Conservation (phyloP, 2,329 filamentous ascomycete species). For the Apiospora saccharicola region DNA sequence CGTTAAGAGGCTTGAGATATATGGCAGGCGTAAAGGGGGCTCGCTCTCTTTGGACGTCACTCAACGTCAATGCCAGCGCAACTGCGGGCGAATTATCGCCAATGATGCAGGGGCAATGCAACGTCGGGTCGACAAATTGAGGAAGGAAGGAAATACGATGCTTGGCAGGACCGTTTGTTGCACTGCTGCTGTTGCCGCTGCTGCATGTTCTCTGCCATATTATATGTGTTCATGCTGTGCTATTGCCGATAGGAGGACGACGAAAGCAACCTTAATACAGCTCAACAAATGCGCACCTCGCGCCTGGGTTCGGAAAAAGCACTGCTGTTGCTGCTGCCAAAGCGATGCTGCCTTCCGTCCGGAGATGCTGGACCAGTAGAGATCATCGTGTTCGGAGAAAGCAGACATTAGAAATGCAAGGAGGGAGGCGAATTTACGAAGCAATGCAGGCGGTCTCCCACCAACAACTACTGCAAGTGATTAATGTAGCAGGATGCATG, state of each 20-base stretch:
- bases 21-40: background rate
- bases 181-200: slow-evolving; percentile 11
- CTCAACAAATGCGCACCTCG: background rate
- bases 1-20: background rate
- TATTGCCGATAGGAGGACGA: background rate
- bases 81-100: background rate
- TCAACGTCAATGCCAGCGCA: background rate
- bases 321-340: background rate
- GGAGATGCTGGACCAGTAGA: background rate
- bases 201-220: background rate
- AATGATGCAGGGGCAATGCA: slow-evolving; percentile 15
- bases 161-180: background rate
- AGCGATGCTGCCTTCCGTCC: background rate
- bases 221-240: background rate
- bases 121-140: background rate
- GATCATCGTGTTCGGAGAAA: background rate
- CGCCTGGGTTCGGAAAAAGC: slow-evolving; percentile 5
- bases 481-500: background rate
- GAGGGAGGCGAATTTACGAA: background rate
- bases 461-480: background rate
- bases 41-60: too few relatives aligned
- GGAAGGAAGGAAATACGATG: background rate
- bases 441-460: background rate
- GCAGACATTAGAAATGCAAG: background rate
- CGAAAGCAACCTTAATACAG: background rate